phyloP scores from a whole-genome alignment of 371 early-diverging fungal genomes.

The Mortierella sp. region DNA sequence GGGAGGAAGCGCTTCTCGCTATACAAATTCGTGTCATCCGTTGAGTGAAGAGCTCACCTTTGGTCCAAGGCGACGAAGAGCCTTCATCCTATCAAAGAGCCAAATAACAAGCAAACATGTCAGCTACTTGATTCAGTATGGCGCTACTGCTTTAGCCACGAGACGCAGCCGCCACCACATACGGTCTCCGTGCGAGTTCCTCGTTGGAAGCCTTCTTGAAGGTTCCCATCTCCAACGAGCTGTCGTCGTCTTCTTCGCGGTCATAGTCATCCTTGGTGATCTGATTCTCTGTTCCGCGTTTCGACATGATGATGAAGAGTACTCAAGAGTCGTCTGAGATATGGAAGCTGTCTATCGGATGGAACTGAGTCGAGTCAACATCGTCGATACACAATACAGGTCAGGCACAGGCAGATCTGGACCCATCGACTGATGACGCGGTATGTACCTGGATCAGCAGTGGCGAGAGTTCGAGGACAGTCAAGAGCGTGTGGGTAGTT shows the following conservation, averaged over 20 bases:
- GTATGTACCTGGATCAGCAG: too few relatives aligned
- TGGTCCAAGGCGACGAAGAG: constrained; percentile 24
- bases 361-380: too few relatives aligned
- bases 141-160: too few relatives aligned
- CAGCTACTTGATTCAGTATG: too few relatives aligned
- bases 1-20: too few relatives aligned
- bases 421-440: too few relatives aligned
- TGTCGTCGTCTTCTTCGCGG: constrained; percentile 21
- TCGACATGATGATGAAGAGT: constrained; percentile 25
- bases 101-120: neutral
- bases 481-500: too few relatives aligned
- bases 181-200: constrained; percentile 39
- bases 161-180: constrained; percentile 4
- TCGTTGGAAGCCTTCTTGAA: constrained; percentile 28
- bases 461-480: too few relatives aligned
- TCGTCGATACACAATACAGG: too few relatives aligned
- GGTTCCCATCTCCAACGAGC: constrained; percentile 11
- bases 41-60: constrained; percentile 9
- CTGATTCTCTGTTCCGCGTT: constrained; percentile 35
- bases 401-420: too few relatives aligned
- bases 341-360: too few relatives aligned
- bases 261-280: constrained; percentile 39
- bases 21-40: neutral
- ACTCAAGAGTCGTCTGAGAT: too few relatives aligned
- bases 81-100: constrained; percentile 16